Evolutionary conservation across 1,284 basidiomycete species (phyloP), one percentile per base, ranked within the genome.

Genomic region (Ceratobasidium sp.): DNA sequence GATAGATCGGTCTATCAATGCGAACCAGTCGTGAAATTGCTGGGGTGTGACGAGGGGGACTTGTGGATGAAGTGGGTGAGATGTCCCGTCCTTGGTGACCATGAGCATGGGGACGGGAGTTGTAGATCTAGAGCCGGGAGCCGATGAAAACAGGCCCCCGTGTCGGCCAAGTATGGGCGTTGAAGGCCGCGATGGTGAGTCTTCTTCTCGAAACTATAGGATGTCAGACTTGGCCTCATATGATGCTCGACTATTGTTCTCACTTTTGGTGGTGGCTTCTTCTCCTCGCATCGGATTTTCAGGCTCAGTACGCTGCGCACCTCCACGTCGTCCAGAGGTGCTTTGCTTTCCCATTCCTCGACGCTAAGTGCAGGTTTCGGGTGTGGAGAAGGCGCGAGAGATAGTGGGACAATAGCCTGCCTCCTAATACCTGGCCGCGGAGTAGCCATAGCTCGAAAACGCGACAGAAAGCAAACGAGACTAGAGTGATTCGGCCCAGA

Each of bases 21-120:
- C 87, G 80, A 95, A 96, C 91, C 95, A 97, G 82, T 98, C 96
- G 79, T 96, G 94, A 81, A 98, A 97, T 77, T 96, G 93, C 78
- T 98, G 94, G 0, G 94, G 90, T 0, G 94, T 96, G 75, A 90
- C 87, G 54, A 98, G 89, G 4, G 93, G 90, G 30, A 88, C 85
- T 72, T 85, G 87, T 6, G 91, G 90, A 77, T 90, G 88, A 21
- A 93, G 83, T 0, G 86, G 82, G 79, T 89, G 86, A 32, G 74
- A 57, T 30, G 46, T 26, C 32, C 67, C 46, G 35, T 70, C 66
- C 32, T 49, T 73, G 35, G 72, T 59, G 18, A 64, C 35, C 8
- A 44, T 73, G 16, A 73, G 43, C 55, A 50, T 30, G 41, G 50
- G 62, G 21, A 77, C 73, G n/a, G 75, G 72, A n/a, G 73, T 71